phyloP scores from a whole-genome alignment of 768 basidiomycete genomes.

The Panaeolus papilionaceus region DNA sequence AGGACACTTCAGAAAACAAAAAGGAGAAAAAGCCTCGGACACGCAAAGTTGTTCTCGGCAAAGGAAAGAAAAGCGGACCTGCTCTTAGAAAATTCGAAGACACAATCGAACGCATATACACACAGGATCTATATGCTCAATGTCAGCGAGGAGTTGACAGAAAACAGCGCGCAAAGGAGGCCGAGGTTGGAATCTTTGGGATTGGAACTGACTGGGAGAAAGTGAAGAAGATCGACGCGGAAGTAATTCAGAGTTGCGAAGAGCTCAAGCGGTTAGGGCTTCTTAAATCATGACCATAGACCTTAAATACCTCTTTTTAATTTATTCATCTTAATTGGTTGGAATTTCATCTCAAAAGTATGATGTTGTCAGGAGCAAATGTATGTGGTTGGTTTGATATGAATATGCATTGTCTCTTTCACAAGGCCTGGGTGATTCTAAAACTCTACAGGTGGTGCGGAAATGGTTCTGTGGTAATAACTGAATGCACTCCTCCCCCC shows the following conservation, averaged over 20 bases:
- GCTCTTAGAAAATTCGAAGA: conserved; percentile 72
- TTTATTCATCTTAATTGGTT: conserved; percentile 27
- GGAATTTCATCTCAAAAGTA: conserved; percentile 29
- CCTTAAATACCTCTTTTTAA: conserved; percentile 24
- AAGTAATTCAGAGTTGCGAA: conserved; percentile 80
- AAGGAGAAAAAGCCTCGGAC: conserved; percentile 38
- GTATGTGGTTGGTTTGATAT: conserved; percentile 18
- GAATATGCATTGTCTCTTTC: conserved; percentile 12
- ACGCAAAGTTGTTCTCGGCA: conserved; percentile 31
- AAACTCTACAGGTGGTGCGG: conserved; percentile 25
- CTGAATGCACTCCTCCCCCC: conserved; percentile 7
- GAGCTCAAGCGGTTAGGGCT: conserved; percentile 70
- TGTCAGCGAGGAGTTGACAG: conserved; percentile 75
- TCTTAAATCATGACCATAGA: conserved; percentile 33
- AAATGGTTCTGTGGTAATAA: conserved; percentile 7
- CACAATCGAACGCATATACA: conserved; percentile 76
- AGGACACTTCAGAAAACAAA: conserved; percentile 19
- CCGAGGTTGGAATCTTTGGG: conserved; percentile 87
- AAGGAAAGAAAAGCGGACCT: conserved; percentile 44
- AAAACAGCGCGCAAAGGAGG: conserved; percentile 74
- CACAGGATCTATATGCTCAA: conserved; percentile 67
- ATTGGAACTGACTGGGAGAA: conserved; percentile 93
- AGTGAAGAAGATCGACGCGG: conserved; percentile 72
- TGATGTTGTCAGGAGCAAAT: conserved; percentile 20
- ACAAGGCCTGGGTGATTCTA: conserved; percentile 28